These are phyloP conservation scores for Calonectria pseudoreteaudii DNA, from an alignment of 2,329 filamentous ascomycete species.

Conservation along the genomic window DNA sequence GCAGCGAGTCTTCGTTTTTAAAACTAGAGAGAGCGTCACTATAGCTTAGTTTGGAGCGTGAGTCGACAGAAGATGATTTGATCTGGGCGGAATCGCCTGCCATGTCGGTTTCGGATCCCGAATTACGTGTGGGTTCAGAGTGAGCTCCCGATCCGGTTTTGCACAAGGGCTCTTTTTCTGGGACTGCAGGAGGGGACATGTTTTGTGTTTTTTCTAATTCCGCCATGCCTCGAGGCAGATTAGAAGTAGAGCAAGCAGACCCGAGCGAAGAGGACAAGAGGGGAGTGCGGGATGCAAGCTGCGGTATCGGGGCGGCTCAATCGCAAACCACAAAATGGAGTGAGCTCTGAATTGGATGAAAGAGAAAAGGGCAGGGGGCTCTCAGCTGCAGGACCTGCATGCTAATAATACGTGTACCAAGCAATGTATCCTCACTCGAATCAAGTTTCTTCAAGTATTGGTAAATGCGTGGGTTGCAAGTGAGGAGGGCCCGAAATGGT, in stretches of 20 bases:
- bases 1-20: slow-evolving; percentile 21
- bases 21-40: slow-evolving; percentile 23
- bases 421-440: background rate
- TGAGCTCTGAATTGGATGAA: background rate
- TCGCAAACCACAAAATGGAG: background rate
- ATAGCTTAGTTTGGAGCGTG: slow-evolving; percentile 28
- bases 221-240: slow-evolving; percentile 20
- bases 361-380: background rate
- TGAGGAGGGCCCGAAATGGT: background rate
- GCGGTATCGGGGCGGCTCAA: background rate
- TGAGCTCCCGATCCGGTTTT: background rate
- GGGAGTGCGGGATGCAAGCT: background rate
- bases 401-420: background rate
- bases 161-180: slow-evolving; percentile 31
- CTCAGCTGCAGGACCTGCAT: background rate
- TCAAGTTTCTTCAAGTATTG: background rate
- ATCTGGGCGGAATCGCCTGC: slow-evolving; percentile 23
- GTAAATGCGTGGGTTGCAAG: background rate
- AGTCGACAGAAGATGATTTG: slow-evolving; percentile 29
- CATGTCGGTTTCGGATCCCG: slow-evolving; percentile 22
- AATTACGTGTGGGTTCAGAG: background rate
- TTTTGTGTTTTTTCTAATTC: slow-evolving; percentile 22
- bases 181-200: slow-evolving; percentile 25
- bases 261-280: background rate
- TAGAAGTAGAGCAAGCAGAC: background rate